Percentiles rank a stretch among this genome's conserved stretches.
Conservation (phyloP, 495 filamentous ascomycete species). For the Neurospora tetraspora region DNA sequence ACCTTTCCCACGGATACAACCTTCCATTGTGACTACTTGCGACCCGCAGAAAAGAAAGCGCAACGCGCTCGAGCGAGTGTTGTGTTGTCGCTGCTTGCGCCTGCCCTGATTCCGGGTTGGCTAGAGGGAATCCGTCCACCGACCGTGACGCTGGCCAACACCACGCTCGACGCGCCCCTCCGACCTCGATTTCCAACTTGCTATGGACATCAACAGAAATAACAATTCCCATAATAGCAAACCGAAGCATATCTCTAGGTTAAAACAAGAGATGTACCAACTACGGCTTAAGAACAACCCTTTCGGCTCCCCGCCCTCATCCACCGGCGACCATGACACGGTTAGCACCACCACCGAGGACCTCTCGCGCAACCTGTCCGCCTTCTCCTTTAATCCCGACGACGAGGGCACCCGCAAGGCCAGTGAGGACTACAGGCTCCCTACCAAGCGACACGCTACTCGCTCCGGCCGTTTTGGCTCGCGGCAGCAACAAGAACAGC, state of each 20-base stretch:
- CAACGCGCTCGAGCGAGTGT: background rate
- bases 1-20: background rate
- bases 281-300: constrained; percentile 30
- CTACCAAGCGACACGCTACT: constrained; percentile 10
- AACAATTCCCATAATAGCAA: constrained; percentile 14
- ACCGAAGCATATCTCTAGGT: constrained; percentile 26
- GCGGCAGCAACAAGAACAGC: constrained; percentile 1
- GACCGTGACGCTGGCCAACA: background rate
- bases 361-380: constrained; percentile 27
- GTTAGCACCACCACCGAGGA: constrained; percentile 33
- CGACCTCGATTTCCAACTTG: constrained; percentile 2
- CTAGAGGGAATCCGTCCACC: background rate
- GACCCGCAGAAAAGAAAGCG: background rate
- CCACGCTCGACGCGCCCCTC: constrained; percentile 15
- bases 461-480: constrained; percentile 21
- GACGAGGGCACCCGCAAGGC: constrained; percentile 35
- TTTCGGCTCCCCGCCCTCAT: constrained; percentile 41
- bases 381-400: constrained; percentile 35
- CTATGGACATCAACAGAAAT: constrained; percentile 27
- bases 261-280: constrained; percentile 26
- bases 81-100: background rate
- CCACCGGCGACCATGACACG: constrained; percentile 41
- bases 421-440: constrained; percentile 11
- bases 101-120: background rate
- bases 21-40: background rate